These are phyloP conservation scores for Tetrapisispora nanseiensis DNA, from an alignment of 805 yeast species.

Conservation along the genomic window DNA sequence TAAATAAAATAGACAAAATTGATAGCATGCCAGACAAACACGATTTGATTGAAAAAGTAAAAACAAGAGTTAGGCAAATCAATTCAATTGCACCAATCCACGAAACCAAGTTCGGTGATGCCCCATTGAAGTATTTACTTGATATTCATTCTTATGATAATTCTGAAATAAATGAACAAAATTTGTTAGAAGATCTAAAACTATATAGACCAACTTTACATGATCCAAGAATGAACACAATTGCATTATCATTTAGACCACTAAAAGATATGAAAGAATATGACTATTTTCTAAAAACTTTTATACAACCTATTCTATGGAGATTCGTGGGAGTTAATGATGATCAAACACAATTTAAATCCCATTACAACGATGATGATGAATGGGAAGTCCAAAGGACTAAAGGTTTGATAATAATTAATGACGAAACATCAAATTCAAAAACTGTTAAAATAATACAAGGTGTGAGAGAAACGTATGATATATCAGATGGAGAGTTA, in stretches of 20 bases:
- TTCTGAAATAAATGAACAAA: slow-evolving; percentile 2
- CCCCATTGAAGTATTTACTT: slow-evolving; percentile 52
- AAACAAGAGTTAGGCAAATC: slow-evolving; percentile 34
- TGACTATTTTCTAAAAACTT: slow-evolving; percentile 39
- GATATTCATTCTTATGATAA: slow-evolving; percentile 72
- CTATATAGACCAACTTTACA: slow-evolving; percentile 29
- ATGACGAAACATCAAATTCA: slow-evolving; percentile 20
- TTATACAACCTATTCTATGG: slow-evolving; percentile 73
- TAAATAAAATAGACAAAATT: slow-evolving; percentile 68
- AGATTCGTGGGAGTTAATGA: slow-evolving; percentile 37
- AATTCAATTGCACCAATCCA: slow-evolving; percentile 61
- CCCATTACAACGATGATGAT: slow-evolving; percentile 1
- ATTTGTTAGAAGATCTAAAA: neutral
- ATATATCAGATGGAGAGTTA: slow-evolving; percentile 43
- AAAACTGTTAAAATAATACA: slow-evolving; percentile 55
- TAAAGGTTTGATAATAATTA: slow-evolving; percentile 60
- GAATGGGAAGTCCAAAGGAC: slow-evolving; percentile 63
- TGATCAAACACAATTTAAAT: slow-evolving; percentile 25
- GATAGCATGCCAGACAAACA: slow-evolving; percentile 13
- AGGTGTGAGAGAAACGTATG: slow-evolving; percentile 91
- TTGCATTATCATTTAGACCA: slow-evolving; percentile 38
- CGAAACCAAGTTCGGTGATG: slow-evolving; percentile 64
- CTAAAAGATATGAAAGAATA: slow-evolving; percentile 32
- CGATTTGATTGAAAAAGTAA: slow-evolving; percentile 25
- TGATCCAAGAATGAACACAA: slow-evolving; percentile 46